Conservation (phyloP, 164 flowering plant species). For the Litsea cubeba region DNA sequence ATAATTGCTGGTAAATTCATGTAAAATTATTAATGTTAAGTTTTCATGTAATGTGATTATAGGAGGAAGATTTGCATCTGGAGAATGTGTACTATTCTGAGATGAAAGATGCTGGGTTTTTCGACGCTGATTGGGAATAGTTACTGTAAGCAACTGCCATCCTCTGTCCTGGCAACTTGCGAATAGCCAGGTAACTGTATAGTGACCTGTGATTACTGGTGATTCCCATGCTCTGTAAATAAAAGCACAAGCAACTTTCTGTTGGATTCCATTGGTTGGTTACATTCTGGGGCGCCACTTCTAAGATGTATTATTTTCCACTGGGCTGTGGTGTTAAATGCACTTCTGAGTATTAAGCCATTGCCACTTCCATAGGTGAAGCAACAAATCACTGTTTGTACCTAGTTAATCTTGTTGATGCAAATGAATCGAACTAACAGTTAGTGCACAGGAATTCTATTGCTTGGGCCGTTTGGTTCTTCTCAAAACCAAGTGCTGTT, state of each 20-base stretch:
- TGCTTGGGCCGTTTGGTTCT: too few species aligned
- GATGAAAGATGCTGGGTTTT: conserved; percentile 91
- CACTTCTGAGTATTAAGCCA: too few species aligned
- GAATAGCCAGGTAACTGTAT: background rate
- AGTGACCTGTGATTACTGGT: background rate
- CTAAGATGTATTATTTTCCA: background rate
- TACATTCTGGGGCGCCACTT: background rate
- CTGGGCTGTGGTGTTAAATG: too few species aligned
- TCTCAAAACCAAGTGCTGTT: too few species aligned
- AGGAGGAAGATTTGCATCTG: conserved; percentile 81
- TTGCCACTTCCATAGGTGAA: too few species aligned
- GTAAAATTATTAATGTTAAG: too few species aligned
- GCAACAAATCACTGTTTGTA: too few species aligned
- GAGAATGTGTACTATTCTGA: conserved; percentile 84
- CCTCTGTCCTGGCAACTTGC: background rate
- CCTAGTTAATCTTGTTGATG: too few species aligned
- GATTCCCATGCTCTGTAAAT: background rate
- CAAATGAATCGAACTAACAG: too few species aligned
- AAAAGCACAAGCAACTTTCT: too few species aligned
- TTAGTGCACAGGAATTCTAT: too few species aligned
- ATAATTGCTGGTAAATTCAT: too few species aligned
- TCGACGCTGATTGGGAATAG: conserved; percentile 77
- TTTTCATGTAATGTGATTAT: conserved; percentile 10
- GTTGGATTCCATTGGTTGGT: background rate
- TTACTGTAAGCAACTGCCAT: background rate